These are phyloP conservation scores for Suhomyces faveliae DNA, from an alignment of 805 yeast genomes.

Conservation along the genomic window DNA sequence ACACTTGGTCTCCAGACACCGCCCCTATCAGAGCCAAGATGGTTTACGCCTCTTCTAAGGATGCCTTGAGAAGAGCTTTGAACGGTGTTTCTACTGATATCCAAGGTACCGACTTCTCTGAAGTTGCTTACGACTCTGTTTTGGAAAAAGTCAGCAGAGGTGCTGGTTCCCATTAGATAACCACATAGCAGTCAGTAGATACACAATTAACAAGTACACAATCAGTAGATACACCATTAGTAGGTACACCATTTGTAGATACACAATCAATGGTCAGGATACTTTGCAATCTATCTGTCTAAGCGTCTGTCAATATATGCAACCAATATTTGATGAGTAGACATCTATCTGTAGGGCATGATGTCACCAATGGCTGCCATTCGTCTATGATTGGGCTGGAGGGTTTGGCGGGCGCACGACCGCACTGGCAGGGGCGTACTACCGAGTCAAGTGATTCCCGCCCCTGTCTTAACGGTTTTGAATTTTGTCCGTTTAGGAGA, in stretches of 20 bases:
- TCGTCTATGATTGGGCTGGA: neutral
- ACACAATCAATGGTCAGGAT: no score
- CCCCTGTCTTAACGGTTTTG: neutral
- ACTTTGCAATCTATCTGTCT: no score
- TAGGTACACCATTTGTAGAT: no score
- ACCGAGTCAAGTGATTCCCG: neutral
- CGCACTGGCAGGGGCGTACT: neutral
- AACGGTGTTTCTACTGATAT: slow-evolving; percentile 92
- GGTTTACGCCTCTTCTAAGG: slow-evolving; percentile 98
- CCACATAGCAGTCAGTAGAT: no score
- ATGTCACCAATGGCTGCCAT: no score
- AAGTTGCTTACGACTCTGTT: slow-evolving; percentile 92
- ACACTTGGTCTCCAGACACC: slow-evolving; percentile 97
- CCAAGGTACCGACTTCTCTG: slow-evolving; percentile 97
- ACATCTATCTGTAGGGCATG: no score
- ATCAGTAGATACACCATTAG: no score
- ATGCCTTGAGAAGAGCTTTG: slow-evolving; percentile 94
- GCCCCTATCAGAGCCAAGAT: slow-evolving; percentile 94
- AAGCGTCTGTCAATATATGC: no score
- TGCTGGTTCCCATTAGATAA: slow-evolving; percentile 45
- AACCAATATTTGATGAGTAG: no score
- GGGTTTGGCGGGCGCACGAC: neutral
- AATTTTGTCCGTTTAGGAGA: neutral
- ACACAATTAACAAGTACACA: no score
- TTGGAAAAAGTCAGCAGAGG: slow-evolving; percentile 86